Percentiles rank a stretch among this genome's conserved stretches.
phyloP scores from a whole-genome alignment of 345 rosid genomes.

The Tarenaya hassleriana region DNA sequence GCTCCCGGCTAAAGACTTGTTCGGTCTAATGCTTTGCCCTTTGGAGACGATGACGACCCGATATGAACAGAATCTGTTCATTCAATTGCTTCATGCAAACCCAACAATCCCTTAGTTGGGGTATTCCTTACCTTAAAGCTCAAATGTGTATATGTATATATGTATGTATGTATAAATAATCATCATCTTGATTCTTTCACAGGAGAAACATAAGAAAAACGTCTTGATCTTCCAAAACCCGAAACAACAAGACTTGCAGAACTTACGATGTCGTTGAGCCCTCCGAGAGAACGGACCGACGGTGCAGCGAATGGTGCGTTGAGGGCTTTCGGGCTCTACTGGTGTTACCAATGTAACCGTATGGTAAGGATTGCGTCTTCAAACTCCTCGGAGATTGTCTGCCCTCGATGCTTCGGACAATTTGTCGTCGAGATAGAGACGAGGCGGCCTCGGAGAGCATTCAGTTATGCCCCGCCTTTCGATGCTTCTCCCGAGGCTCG shows the following conservation, averaged over 20 bases:
- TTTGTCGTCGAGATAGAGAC: slow-evolving; percentile 44
- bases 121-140: too few species aligned
- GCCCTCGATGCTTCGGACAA: slow-evolving; percentile 59
- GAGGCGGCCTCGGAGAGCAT: slow-evolving; percentile 38
- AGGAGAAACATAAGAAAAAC: too few species aligned
- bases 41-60: too few species aligned
- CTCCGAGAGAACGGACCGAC: slow-evolving; percentile 27
- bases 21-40: too few species aligned
- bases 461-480: slow-evolving; percentile 50
- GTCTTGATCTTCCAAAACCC: too few species aligned
- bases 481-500: slow-evolving; percentile 68
- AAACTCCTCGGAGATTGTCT: slow-evolving; percentile 36
- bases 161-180: too few species aligned
- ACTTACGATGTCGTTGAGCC: slow-evolving; percentile 40
- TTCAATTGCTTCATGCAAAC: too few species aligned
- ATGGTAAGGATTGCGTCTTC: slow-evolving; percentile 44
- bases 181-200: too few species aligned
- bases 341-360: slow-evolving; percentile 79
- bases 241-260: neutral
- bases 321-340: slow-evolving; percentile 42
- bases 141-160: too few species aligned
- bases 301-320: slow-evolving; percentile 8
- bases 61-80: too few species aligned
- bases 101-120: too few species aligned
- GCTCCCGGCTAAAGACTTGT: too few species aligned